Base-by-base conservation (phyloP, 345 rosid species). In the Passiflora organensis region DNA sequence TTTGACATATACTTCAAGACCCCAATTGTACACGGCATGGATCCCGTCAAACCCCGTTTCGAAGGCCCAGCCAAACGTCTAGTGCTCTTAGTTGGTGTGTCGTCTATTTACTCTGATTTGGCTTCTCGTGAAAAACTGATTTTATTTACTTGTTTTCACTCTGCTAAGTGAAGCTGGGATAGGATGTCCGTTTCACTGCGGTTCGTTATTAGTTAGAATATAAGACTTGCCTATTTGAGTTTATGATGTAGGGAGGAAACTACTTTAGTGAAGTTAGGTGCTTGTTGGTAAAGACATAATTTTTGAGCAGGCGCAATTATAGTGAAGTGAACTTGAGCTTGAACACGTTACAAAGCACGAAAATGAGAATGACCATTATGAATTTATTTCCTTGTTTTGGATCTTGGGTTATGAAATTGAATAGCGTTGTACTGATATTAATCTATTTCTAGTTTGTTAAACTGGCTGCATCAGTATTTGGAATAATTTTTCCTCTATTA, bases 1-100 rank as follows among this genome's bases (percentile, higher is more conserved):
- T 91, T 91, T 84, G 98, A 91, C 59, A 85, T 91, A 67, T 91
- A 87, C 78, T 91, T 91, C 96, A 91, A 87, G 63, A 80, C 96
- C 16, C 96, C 98, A 10, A 86, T 91, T 70, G 95, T 91, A 64
- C 95, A 86, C 53, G 98, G 98, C 59, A 82, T 91, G 96, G 90
- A 85, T 78, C 90, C 73, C 0, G 96, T 84, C 48, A 55, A 64
- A 15, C 96, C 95, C 19, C 86, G 89, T 38, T 88, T 88, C 79
- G 16, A 60, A 2, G 82, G 82, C 5, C 95, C 96, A 9, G 98
- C 96, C 1, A 91, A 91, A 20, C 96, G 98, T 41, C 96, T 91
- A 43, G 81, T 91, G 20, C 88, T 91, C 37, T 75, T 91, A 43
- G 80, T 91, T 15, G 91, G 96, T 91, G 10, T 28, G 10, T 21